A percentile compares a stretch with the other conserved stretches of the same genome.
Evolutionary conservation across 768 basidiomycete species (phyloP).

Genomic region (Podaxis sp.): DNA sequence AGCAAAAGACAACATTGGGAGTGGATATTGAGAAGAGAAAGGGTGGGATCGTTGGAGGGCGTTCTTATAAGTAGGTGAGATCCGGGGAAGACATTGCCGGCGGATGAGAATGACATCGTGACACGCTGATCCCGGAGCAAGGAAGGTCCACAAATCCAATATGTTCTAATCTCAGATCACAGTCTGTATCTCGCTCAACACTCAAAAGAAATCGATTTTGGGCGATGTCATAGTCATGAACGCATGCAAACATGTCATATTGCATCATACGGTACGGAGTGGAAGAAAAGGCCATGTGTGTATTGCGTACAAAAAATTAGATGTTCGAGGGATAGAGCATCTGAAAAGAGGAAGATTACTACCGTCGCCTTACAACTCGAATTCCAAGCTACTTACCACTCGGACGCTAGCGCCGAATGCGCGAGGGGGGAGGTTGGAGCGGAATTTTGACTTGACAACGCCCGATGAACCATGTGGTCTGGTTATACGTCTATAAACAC

Average conservation of each 20-base stretch:
- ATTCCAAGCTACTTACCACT: constrained; percentile 58
- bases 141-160: background rate
- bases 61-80: constrained; percentile 3
- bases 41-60: background rate
- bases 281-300: constrained; percentile 33
- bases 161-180: background rate
- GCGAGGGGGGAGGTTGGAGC: constrained; percentile 90
- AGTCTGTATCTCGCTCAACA: background rate
- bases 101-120: constrained; percentile 5
- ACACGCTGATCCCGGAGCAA: constrained; percentile 4
- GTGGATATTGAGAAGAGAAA: background rate
- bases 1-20: constrained; percentile 9
- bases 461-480: constrained; percentile 93
- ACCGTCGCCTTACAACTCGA: background rate
- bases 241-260: constrained; percentile 47
- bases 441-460: constrained; percentile 97
- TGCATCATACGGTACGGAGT: constrained; percentile 41
- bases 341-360: constrained; percentile 35
- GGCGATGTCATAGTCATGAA: constrained; percentile 22
- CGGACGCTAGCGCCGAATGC: constrained; percentile 92
- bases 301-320: constrained; percentile 40
- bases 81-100: constrained; percentile 13
- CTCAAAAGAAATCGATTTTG: background rate
- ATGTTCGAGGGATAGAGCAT: constrained; percentile 93
- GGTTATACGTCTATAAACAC: constrained; percentile 74